phyloP scores from a whole-genome alignment of 441 rosid genomes.

The Erysimum cheiri region DNA sequence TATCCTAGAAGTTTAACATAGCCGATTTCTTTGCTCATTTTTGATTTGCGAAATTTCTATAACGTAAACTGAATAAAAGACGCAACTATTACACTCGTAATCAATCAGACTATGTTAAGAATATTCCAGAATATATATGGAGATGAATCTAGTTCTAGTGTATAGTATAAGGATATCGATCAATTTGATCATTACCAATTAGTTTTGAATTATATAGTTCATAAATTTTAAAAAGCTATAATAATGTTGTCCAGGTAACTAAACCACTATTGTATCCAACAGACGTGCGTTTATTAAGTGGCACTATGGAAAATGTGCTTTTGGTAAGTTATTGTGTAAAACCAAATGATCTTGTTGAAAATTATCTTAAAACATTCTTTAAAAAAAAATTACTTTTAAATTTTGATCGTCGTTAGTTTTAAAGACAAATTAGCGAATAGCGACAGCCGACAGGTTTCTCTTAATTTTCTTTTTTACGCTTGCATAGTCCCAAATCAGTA shows the following conservation, averaged over 20 bases:
- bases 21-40: conserved; percentile 13
- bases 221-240: neutral
- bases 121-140: neutral
- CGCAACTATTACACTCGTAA: conserved; percentile 15
- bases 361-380: neutral
- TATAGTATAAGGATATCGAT: neutral
- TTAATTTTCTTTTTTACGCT: neutral
- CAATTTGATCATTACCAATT: neutral
- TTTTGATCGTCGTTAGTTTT: neutral
- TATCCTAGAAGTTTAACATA: conserved; percentile 6
- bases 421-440: neutral
- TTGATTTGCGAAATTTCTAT: neutral
- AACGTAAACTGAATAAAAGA: conserved; percentile 11
- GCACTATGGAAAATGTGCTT: neutral
- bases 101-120: neutral
- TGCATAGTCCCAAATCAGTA: neutral
- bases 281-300: conserved; percentile 1
- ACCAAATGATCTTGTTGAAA: neutral
- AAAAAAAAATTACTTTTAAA: neutral
- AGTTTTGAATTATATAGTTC: neutral
- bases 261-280: neutral
- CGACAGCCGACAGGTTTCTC: neutral
- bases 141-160: neutral
- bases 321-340: neutral
- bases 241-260: neutral